Percentiles rank a stretch among this genome's conserved stretches.
Conservation (phyloP, 768 basidiomycete genomes). For the Podaxis sp. region DNA sequence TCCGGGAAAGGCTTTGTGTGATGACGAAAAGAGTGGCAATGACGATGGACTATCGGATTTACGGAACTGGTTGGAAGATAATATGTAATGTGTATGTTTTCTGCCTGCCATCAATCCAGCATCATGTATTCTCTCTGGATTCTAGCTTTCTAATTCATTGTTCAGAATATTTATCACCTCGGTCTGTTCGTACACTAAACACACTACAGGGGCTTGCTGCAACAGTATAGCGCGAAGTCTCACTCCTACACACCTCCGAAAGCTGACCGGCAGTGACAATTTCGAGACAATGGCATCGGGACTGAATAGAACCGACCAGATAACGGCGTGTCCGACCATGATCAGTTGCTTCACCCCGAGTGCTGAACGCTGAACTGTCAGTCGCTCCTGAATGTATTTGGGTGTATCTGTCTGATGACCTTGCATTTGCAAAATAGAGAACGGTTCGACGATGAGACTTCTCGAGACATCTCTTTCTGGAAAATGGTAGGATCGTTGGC, state of each 20-base stretch:
- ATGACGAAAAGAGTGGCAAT: conserved; percentile 31
- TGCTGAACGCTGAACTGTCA: no score
- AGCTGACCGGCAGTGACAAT: no score
- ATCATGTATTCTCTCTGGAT: neutral
- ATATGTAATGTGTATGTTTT: conserved; percentile 23
- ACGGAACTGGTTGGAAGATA: conserved; percentile 44
- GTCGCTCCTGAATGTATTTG: no score
- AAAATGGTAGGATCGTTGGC: neutral
- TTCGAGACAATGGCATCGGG: no score
- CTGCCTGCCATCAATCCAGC: neutral
- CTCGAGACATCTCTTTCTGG: neutral
- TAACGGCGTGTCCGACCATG: no score
- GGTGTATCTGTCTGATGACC: neutral
- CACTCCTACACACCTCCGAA: no score
- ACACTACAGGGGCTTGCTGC: no score
- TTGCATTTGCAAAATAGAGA: neutral
- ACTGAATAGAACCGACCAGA: no score
- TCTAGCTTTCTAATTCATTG: neutral
- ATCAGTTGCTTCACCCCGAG: no score
- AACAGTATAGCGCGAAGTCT: no score
- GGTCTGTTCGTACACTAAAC: no score
- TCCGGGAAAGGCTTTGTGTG: conserved; percentile 17
- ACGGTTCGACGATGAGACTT: neutral
- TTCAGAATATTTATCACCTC: no score
- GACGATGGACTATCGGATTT: conserved; percentile 38